phyloP scores from a whole-genome alignment of 176 grass and related monocot genomes.

The Elaeis guineensis region DNA sequence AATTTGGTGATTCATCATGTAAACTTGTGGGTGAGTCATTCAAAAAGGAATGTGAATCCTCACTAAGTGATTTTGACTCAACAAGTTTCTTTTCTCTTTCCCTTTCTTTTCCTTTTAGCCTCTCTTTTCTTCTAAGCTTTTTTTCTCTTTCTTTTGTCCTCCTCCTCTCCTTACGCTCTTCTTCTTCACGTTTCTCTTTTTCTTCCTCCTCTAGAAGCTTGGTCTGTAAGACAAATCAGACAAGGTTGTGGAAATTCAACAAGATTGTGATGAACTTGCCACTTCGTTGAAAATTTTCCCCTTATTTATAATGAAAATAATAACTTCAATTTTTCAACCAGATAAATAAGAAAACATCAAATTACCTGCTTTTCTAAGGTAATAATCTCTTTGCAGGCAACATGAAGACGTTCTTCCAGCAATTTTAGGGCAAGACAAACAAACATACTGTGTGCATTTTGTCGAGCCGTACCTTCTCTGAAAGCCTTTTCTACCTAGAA shows the following conservation, averaged over 20 bases:
- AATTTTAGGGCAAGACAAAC: constrained; percentile 80
- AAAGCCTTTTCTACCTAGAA: constrained; percentile 92
- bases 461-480: constrained; percentile 86
- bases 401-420: constrained; percentile 86
- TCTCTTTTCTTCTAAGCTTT: constrained; percentile 91
- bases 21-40: constrained; percentile 25
- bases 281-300: too few relatives aligned
- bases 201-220: constrained; percentile 97
- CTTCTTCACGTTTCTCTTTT: constrained; percentile 87
- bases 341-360: constrained; percentile 10
- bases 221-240: constrained; percentile 43
- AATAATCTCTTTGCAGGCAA: constrained; percentile 97
- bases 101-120: constrained; percentile 76
- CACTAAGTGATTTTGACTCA: constrained; percentile 29
- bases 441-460: constrained; percentile 95
- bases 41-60: constrained; percentile 27
- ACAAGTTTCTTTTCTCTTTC: constrained; percentile 40
- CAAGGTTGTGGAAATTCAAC: background rate
- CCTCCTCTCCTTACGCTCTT: constrained; percentile 77
- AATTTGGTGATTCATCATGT: constrained; percentile 34
- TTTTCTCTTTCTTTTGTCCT: constrained; percentile 88
- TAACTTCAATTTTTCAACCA: background rate
- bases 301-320: too few relatives aligned
- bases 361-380: constrained; percentile 93
- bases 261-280: too few relatives aligned